A percentile compares a stretch with the other conserved stretches of the same genome.
These are phyloP conservation scores for Sugiyamaella pinicola DNA, from an alignment of 1,139 yeast species.

Conservation along the genomic window DNA sequence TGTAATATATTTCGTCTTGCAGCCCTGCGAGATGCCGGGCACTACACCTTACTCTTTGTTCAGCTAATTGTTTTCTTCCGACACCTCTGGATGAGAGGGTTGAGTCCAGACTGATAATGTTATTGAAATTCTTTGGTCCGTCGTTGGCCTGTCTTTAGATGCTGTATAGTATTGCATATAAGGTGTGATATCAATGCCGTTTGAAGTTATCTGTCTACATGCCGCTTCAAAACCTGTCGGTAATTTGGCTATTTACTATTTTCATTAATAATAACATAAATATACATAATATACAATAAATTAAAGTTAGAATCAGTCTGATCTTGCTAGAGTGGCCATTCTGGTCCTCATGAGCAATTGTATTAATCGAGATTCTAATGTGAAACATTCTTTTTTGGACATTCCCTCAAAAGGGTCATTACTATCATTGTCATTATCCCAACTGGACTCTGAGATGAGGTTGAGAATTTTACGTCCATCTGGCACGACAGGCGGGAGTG, in stretches of 20 bases:
- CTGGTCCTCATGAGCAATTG: constrained; percentile 17
- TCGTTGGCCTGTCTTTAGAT: too few species aligned
- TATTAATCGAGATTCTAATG: constrained; percentile 18
- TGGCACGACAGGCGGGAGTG: background rate
- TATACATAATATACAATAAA: constrained; percentile 12
- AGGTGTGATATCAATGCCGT: too few species aligned
- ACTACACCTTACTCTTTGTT: too few species aligned
- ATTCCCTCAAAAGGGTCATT: constrained; percentile 16
- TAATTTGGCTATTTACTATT: too few species aligned
- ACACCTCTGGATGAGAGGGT: constrained; percentile 20
- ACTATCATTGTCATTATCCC: constrained; percentile 1
- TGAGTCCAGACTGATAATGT: constrained; percentile 20
- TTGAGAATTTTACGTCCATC: constrained; percentile 1
- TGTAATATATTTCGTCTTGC: too few species aligned
- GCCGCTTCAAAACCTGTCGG: too few species aligned
- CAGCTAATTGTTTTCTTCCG: constrained; percentile 19
- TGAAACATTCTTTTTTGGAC: constrained; percentile 19
- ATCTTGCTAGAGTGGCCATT: constrained; percentile 9
- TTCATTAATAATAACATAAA: constrained; percentile 1
- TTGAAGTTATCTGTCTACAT: too few species aligned
- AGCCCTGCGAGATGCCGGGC: too few species aligned
- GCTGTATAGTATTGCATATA: too few species aligned
- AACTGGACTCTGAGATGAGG: constrained; percentile 1
- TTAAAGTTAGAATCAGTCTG: constrained; percentile 1
- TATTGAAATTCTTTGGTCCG: background rate